phyloP scores from a whole-genome alignment of 352 stramenopile genomes.

The Phytophthora megakarya region DNA sequence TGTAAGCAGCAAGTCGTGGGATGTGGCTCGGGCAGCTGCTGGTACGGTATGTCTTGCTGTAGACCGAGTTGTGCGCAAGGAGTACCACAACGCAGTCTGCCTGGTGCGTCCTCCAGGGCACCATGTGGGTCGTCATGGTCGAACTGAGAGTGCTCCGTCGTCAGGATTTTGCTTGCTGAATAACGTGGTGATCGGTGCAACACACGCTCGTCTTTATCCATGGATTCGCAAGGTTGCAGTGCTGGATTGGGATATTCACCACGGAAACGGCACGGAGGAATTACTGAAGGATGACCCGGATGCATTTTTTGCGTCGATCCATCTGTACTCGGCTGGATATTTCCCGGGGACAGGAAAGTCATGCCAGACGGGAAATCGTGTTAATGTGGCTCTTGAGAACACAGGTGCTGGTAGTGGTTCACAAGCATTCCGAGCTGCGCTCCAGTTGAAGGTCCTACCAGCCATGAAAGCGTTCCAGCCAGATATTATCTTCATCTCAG shows the following conservation, averaged over 20 bases:
- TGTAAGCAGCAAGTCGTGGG: constrained; percentile 86
- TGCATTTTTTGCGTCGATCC: constrained; percentile 85
- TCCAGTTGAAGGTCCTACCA: constrained; percentile 70
- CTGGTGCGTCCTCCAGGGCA: constrained; percentile 93
- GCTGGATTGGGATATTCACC: constrained; percentile 99
- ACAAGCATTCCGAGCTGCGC: constrained; percentile 62
- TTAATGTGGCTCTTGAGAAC: constrained; percentile 85
- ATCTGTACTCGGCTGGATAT: constrained; percentile 79
- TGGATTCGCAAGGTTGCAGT: constrained; percentile 95
- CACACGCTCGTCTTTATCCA: constrained; percentile 93
- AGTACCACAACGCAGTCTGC: constrained; percentile 85
- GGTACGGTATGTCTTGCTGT: constrained; percentile 83
- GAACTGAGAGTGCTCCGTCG: constrained; percentile 69
- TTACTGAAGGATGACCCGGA: constrained; percentile 81
- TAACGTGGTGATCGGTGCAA: constrained; percentile 98
- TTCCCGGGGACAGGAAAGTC: constrained; percentile 80
- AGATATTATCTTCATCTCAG: constrained; percentile 90
- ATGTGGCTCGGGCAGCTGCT: constrained; percentile 77
- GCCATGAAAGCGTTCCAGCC: constrained; percentile 74
- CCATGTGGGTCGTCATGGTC: constrained; percentile 87
- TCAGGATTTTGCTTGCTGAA: constrained; percentile 98
- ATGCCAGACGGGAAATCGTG: constrained; percentile 56
- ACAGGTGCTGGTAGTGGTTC: constrained; percentile 68
- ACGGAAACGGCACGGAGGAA: constrained; percentile 98
- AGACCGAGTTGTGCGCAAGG: constrained; percentile 78